phyloP scores from a whole-genome alignment of 768 basidiomycete species.

The Mycena rebaudengoi region DNA sequence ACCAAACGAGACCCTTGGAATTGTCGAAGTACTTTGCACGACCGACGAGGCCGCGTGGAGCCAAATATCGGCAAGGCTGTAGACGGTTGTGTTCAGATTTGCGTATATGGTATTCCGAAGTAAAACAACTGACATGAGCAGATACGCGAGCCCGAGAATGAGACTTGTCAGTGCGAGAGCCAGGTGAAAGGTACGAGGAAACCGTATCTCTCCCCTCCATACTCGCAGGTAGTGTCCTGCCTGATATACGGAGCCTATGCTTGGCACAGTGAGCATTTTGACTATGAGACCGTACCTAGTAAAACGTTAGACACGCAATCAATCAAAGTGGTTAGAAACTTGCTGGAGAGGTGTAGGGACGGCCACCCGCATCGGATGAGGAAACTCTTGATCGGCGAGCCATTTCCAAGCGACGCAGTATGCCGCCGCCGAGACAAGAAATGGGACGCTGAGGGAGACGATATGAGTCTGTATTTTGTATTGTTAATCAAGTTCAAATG shows the following conservation, averaged over 20 bases:
- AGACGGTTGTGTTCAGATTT: background rate
- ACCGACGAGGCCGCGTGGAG: slow-evolving; percentile 21
- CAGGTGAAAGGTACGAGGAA: slow-evolving; percentile 21
- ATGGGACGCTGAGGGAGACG: slow-evolving; percentile 20
- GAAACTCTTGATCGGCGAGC: slow-evolving; percentile 22
- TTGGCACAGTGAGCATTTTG: slow-evolving; percentile 18
- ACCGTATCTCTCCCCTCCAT: background rate
- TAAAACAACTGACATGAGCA: slow-evolving; percentile 16
- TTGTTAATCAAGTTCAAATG: background rate
- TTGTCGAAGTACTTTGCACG: background rate
- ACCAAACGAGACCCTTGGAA: background rate
- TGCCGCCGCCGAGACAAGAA: slow-evolving; percentile 22
- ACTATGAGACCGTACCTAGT: slow-evolving; percentile 23
- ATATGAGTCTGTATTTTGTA: slow-evolving; percentile 14
- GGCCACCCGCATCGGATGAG: slow-evolving; percentile 5
- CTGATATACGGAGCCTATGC: slow-evolving; percentile 4
- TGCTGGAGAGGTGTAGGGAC: slow-evolving; percentile 26
- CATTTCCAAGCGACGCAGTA: slow-evolving; percentile 27
- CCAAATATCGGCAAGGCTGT: slow-evolving; percentile 26
- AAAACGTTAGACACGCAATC: background rate
- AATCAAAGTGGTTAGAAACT: background rate
- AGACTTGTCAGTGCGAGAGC: slow-evolving; percentile 16
- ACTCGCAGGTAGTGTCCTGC: slow-evolving; percentile 9
- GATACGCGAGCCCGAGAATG: slow-evolving; percentile 19
- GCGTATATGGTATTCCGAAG: background rate